Conservation (phyloP, 768 basidiomycete genomes). For the Boletus rufocinnamomeus region DNA sequence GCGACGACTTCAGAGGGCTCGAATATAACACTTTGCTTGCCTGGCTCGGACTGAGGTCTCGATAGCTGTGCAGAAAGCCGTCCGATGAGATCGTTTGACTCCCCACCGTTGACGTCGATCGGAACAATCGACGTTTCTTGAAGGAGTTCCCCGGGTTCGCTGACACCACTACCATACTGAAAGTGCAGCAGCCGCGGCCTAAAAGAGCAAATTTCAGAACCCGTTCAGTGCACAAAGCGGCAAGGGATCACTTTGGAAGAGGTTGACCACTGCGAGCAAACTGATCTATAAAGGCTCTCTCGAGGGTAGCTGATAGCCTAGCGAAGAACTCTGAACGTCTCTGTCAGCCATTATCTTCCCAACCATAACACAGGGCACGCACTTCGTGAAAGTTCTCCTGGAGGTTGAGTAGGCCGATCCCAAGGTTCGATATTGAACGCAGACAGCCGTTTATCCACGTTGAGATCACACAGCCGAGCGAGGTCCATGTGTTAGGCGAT, state of each 20-base stretch:
- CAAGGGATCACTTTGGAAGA: slow-evolving; percentile 33
- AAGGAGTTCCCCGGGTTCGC: slow-evolving; percentile 32
- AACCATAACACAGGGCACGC: slow-evolving; percentile 6
- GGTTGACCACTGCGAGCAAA: slow-evolving; percentile 34
- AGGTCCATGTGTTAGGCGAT: slow-evolving; percentile 77
- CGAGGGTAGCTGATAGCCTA: slow-evolving; percentile 45
- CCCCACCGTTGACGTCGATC: slow-evolving; percentile 49
- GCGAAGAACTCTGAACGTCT: slow-evolving; percentile 51
- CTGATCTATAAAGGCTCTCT: slow-evolving; percentile 44
- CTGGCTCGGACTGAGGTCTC: slow-evolving; percentile 24
- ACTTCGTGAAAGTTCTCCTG: slow-evolving; percentile 48
- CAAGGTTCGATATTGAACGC: slow-evolving; percentile 47
- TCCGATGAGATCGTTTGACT: slow-evolving; percentile 58
- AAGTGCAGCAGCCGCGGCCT: slow-evolving; percentile 55
- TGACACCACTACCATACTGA: slow-evolving; percentile 49
- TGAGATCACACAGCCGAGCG: slow-evolving; percentile 56
- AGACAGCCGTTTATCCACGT: slow-evolving; percentile 51
- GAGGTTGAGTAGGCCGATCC: slow-evolving; percentile 37
- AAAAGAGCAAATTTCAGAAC: background rate
- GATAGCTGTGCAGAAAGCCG: slow-evolving; percentile 43
- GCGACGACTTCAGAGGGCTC: slow-evolving; percentile 63
- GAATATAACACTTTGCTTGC: slow-evolving; percentile 59
- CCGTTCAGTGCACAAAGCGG: background rate
- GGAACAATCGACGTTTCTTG: slow-evolving; percentile 50
- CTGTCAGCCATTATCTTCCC: slow-evolving; percentile 15